Base-by-base conservation (phyloP, 768 basidiomycete species). In the Hortiboletus flavorubellus region DNA sequence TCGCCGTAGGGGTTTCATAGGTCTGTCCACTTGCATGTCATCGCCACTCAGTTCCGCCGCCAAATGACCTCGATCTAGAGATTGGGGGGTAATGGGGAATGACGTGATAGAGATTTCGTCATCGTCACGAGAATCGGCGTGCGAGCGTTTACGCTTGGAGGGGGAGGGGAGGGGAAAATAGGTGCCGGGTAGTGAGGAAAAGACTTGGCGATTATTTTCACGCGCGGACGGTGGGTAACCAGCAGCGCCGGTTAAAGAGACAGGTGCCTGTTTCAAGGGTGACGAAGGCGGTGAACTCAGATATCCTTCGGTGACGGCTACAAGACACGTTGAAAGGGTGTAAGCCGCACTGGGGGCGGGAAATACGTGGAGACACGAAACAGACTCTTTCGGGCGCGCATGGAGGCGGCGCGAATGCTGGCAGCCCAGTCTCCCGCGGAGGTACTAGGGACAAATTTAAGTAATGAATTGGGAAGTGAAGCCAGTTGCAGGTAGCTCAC, bases 261-360 rank as follows among this genome's bases (percentile, higher is more conserved):
- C 50, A 44, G 63, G 58, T 62, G 58, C 59, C 60, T 63, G 68
- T 63, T 72, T 73, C 60, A 66, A 58, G 59, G 53, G 65, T 52
- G 62, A 64, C n/a, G 61, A 63, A 50, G 69, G 60, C 64, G 50
- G 78, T 77, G 57, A 72, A 67, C 48, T 78, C 75, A 47, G 78
- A 73, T 87, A 87, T 52, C 86, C 86, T 68, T 87, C 80, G 21
- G 73, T 73, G 47, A 87, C 86, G 65, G 73, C 85, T 87, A 59
- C 23, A 60, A 51, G 55, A 64, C 54, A 59, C 59, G 65, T 63
- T 52, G 56, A 39, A 59, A 52, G 59, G 63, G 68, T 56, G 65
- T 68, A 48, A 64, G 65, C 69, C 62, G 66, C 60, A 69, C 67
- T 58, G 45, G 57, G 54, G 57, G 62, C 49, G 53, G 58, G 54